phyloP scores from a whole-genome alignment of 2,329 filamentous ascomycete genomes.

The Cladophialophora carrionii region DNA sequence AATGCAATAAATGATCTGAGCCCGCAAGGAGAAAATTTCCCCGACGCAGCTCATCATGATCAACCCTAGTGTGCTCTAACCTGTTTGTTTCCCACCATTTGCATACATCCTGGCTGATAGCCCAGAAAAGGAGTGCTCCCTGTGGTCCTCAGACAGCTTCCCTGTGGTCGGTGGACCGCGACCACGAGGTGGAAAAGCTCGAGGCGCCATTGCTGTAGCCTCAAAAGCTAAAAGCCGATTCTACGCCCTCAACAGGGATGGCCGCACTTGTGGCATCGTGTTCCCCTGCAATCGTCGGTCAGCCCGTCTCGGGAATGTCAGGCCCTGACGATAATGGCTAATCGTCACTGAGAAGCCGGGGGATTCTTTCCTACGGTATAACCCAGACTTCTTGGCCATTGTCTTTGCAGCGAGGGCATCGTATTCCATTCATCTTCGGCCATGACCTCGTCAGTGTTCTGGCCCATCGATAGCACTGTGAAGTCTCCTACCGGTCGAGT shows the following conservation, averaged over 20 bases:
- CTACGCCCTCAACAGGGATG: slow-evolving; percentile 40
- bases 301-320: neutral
- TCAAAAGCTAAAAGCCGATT: too few species aligned
- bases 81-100: neutral
- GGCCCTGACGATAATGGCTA: neutral
- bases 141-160: neutral
- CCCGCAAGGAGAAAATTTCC: slow-evolving; percentile 5
- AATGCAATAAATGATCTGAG: neutral
- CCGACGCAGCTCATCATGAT: neutral
- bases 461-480: neutral
- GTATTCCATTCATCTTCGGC: slow-evolving; percentile 50
- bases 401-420: slow-evolving; percentile 46
- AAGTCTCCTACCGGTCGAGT: slow-evolving; percentile 16
- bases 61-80: neutral
- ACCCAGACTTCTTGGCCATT: slow-evolving; percentile 50
- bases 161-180: neutral
- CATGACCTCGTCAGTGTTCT: slow-evolving; percentile 16
- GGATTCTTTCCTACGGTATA: slow-evolving; percentile 41
- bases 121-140: too few species aligned
- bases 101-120: neutral
- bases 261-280: slow-evolving; percentile 50
- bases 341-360: neutral
- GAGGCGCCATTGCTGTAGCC: neutral
- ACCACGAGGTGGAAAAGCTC: neutral
- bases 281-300: slow-evolving; percentile 40